A percentile compares a stretch with the other conserved stretches of the same genome.
Evolutionary conservation across 108 stramenopile genomes (phyloP).

Genomic region (Fistulifera pelliculosa): DNA sequence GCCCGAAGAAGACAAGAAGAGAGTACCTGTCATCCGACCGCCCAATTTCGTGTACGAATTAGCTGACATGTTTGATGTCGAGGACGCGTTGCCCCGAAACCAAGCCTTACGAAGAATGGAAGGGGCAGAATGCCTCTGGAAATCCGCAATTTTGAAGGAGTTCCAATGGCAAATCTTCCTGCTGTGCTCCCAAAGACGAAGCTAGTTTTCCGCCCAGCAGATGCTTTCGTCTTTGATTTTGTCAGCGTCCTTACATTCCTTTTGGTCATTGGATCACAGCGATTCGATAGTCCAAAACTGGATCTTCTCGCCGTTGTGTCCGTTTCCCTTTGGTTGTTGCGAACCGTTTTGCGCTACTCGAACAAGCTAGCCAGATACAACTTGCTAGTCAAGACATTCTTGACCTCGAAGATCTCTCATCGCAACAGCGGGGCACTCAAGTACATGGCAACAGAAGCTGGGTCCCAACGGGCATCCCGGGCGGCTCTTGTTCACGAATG

Average conservation of each 20-base stretch:
- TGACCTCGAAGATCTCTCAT: constrained; percentile 69
- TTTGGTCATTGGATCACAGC: constrained; percentile 41
- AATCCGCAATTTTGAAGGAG: constrained; percentile 58
- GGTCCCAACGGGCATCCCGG: constrained; percentile 52
- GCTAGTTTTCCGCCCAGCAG: constrained; percentile 71
- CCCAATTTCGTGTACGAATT: constrained; percentile 54
- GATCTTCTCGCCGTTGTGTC: constrained; percentile 70
- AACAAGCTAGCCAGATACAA: constrained; percentile 83
- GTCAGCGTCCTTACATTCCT: constrained; percentile 46
- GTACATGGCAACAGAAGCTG: constrained; percentile 56
- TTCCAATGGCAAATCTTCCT: constrained; percentile 75
- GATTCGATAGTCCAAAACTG: constrained; percentile 62
- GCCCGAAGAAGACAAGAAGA: constrained; percentile 14
- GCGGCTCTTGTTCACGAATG: constrained; percentile 33
- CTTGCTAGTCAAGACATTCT: constrained; percentile 73
- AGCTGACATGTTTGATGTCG: constrained; percentile 71
- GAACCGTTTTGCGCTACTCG: constrained; percentile 69
- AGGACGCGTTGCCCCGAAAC: constrained; percentile 26
- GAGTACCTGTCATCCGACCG: constrained; percentile 15
- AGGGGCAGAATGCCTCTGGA: constrained; percentile 34
- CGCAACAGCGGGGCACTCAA: constrained; percentile 64
- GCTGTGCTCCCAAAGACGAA: constrained; percentile 72
- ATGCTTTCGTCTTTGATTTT: constrained; percentile 72
- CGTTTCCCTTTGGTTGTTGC: constrained; percentile 47
- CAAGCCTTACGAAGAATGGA: neutral